A percentile compares a stretch with the other conserved stretches of the same genome.
Conservation (phyloP, 2,329 filamentous ascomycete genomes). For the Emmonsia crescens region DNA sequence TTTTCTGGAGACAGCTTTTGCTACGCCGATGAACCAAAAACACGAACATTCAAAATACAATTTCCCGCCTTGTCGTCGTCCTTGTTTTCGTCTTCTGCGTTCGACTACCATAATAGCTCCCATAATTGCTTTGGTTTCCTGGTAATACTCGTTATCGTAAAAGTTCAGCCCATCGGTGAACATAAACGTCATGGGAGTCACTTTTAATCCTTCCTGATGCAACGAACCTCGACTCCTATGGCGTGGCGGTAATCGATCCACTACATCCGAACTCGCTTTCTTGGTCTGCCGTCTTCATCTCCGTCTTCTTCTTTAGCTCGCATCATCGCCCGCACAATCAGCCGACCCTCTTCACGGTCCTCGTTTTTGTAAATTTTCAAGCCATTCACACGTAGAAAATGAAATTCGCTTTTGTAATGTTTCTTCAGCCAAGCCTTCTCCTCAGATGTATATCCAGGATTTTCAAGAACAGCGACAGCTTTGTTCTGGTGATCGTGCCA, state of each 20-base stretch:
- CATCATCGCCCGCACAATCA: constrained; percentile 18
- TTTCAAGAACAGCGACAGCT: background rate
- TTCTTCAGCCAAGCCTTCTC: constrained; percentile 29
- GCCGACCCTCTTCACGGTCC: constrained; percentile 27
- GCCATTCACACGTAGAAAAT: constrained; percentile 23
- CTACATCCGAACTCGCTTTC: background rate
- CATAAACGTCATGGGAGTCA: constrained; percentile 10
- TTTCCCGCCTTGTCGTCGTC: background rate
- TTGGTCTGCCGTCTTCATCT: background rate
- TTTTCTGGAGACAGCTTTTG: background rate
- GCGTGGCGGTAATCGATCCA: constrained; percentile 16
- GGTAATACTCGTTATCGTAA: constrained; percentile 13
- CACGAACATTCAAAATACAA: background rate
- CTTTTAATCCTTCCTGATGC: constrained; percentile 12
- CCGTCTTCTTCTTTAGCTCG: constrained; percentile 5
- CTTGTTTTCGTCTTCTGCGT: background rate
- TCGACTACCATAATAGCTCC: constrained; percentile 4
- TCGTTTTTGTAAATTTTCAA: constrained; percentile 29
- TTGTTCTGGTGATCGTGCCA: constrained; percentile 6
- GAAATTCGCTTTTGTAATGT: constrained; percentile 23
- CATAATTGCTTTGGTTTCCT: constrained; percentile 15
- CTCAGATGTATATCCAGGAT: constrained; percentile 10
- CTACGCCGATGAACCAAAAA: background rate
- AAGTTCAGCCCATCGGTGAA: constrained; percentile 6
- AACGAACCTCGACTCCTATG: constrained; percentile 10